Evolutionary conservation across 2,329 filamentous ascomycete species (phyloP), one percentile per base, ranked within the genome.

Genomic region (Zasmidium cellare): DNA sequence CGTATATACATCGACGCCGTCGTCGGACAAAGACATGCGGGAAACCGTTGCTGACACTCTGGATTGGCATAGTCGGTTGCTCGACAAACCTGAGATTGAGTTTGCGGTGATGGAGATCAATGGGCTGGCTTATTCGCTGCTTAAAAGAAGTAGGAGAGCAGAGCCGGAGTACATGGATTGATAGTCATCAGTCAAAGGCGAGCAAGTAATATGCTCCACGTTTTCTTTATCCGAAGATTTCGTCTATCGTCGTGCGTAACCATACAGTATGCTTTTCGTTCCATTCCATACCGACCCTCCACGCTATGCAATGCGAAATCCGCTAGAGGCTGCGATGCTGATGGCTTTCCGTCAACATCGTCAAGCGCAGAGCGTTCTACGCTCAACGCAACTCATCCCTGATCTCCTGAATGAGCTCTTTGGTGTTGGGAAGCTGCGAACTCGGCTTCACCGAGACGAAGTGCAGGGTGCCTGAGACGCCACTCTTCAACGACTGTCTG

Each of bases 381-480:
- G 2, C 28, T 28, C 41, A 70, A 14, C 68, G 65, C 58, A 82
- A 58, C 66, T 79, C 74, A 58, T 79, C 78, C 60, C 75, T 76
- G 63, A 89, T 86, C 74, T 89, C 87, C 47, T 72, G 75, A 31
- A 84, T 77, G 12, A 88, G 78, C 45, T 82, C 80, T 75, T 81
- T 82, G 52, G 87, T 80, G 59, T 87, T 78, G 3, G 83, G 82
- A 69, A 87, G 84, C 68, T 82, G 82, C 22, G 83, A 81, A 60
- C 80, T 82, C 28, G 74, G 73, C 55, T 82, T 79, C 3, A 82
- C 76, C 3, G 52, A 72, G 74, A 38, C 72, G 67, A 58, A 87
- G 70, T 50, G 79, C 75, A 63, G 70, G 72, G 50, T 79, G 71
- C 53, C 86, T 69, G 54, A 81, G 77, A 73, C 83, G 79, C 45